Evolutionary conservation across 768 basidiomycete genomes (phyloP).

Genomic region (Hygrocybe coccinea): DNA sequence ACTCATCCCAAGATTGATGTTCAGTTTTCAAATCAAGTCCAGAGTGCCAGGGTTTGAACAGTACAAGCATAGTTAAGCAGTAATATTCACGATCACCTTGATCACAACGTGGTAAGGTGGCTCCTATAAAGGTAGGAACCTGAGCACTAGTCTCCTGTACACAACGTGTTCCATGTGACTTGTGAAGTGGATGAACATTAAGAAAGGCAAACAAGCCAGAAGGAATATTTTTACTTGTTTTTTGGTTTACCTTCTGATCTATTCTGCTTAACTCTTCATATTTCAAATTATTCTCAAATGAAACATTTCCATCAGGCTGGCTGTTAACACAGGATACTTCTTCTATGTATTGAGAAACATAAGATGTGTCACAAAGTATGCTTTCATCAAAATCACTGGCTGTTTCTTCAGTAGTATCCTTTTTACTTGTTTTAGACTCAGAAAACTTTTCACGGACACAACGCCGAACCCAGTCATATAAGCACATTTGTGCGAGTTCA

Average conservation of each 20-base stretch:
- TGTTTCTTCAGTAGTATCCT: neutral
- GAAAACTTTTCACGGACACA: slow-evolving; percentile 11
- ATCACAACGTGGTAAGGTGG: slow-evolving; percentile 27
- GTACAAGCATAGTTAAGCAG: slow-evolving; percentile 27
- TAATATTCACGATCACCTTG: slow-evolving; percentile 29
- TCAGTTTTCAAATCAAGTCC: slow-evolving; percentile 21
- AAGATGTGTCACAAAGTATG: slow-evolving; percentile 19
- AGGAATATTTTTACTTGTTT: slow-evolving; percentile 17
- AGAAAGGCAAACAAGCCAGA: slow-evolving; percentile 18
- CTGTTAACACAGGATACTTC: too few species aligned
- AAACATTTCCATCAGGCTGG: too few species aligned
- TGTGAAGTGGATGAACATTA: slow-evolving; percentile 3
- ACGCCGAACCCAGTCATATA: slow-evolving; percentile 27
- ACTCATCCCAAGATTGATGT: slow-evolving; percentile 22
- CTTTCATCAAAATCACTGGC: neutral
- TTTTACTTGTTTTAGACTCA: neutral
- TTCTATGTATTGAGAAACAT: too few species aligned
- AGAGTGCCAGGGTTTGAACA: slow-evolving; percentile 30
- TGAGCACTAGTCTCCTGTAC: neutral
- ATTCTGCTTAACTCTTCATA: too few species aligned
- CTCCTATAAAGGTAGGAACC: slow-evolving; percentile 31
- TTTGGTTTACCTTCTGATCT: neutral
- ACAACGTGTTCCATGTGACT: neutral
- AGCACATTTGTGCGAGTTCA: slow-evolving; percentile 15
- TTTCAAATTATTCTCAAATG: neutral